phyloP scores from a whole-genome alignment of 179 eudicot genomes.

The Carnegiea gigantea region DNA sequence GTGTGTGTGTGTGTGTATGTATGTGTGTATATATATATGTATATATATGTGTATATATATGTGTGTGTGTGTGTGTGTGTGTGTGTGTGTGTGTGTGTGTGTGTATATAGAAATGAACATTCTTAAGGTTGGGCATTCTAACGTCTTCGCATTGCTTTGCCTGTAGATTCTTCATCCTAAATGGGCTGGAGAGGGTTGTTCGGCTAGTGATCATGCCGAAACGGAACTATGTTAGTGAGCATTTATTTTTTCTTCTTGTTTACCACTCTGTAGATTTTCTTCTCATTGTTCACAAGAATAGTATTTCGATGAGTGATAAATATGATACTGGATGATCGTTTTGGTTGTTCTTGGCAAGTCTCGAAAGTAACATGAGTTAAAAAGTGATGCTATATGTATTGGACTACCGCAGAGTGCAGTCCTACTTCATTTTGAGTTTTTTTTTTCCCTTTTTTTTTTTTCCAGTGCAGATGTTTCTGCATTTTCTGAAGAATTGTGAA shows the following conservation, averaged over 20 bases:
- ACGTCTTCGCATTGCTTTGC: no score
- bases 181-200: constrained; percentile 63
- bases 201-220: constrained; percentile 77
- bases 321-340: background rate
- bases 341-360: background rate
- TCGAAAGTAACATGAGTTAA: background rate
- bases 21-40: no score
- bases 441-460: no score
- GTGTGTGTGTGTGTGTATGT: no score
- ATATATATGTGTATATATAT: no score
- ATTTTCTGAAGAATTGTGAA: background rate
- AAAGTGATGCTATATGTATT: background rate
- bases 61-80: no score
- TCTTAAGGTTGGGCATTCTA: no score
- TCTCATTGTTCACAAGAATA: background rate
- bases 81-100: no score
- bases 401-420: background rate
- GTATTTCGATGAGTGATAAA: background rate
- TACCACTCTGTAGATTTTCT: background rate
- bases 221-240: constrained; percentile 81
- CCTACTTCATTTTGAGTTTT: background rate
- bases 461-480: background rate
- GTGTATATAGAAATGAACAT: no score
- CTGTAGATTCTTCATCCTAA: background rate
- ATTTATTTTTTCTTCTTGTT: background rate